These are phyloP conservation scores for Massospora cicadina DNA, from an alignment of 371 early-diverging fungal genomes.

Conservation along the genomic window DNA sequence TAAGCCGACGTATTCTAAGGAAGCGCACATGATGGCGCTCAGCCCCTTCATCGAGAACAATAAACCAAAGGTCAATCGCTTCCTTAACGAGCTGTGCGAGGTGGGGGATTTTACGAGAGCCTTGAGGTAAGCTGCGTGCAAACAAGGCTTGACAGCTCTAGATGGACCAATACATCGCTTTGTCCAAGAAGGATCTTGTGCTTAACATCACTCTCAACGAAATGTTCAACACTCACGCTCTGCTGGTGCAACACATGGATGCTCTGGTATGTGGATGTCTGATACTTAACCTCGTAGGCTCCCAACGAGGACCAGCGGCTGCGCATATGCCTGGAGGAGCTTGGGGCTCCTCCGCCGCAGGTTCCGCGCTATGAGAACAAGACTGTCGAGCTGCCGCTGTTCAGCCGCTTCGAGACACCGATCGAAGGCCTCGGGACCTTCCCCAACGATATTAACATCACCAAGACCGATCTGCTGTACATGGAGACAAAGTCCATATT, in stretches of 20 bases:
- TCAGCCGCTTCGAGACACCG: constrained; percentile 83
- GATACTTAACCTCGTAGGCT: constrained; percentile 19
- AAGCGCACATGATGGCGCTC: constrained; percentile 75
- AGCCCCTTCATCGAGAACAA: constrained; percentile 78
- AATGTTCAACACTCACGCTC: constrained; percentile 74
- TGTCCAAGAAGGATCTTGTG: constrained; percentile 77
- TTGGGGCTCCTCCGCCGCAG: constrained; percentile 56
- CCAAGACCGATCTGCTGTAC: constrained; percentile 81
- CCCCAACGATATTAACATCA: constrained; percentile 51
- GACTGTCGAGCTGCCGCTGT: constrained; percentile 60
- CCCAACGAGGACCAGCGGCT: constrained; percentile 67
- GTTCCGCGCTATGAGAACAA: constrained; percentile 73
- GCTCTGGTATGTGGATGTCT: constrained; percentile 25
- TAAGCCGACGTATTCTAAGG: constrained; percentile 83
- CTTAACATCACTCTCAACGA: constrained; percentile 82
- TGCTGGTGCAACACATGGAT: constrained; percentile 65
- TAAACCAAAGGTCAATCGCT: constrained; percentile 65
- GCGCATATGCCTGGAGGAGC: constrained; percentile 51
- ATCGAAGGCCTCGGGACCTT: constrained; percentile 31
- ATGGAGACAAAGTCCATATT: constrained; percentile 87
- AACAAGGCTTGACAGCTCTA: constrained; percentile 15
- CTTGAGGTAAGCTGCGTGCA: constrained; percentile 54
- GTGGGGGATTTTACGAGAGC: constrained; percentile 83
- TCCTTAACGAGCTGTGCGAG: constrained; percentile 80
- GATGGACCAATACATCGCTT: constrained; percentile 92